A percentile compares a stretch with the other conserved stretches of the same genome.
These are phyloP conservation scores for Mucor irregularis DNA, from an alignment of 371 early-diverging fungal genomes.

Conservation along the genomic window DNA sequence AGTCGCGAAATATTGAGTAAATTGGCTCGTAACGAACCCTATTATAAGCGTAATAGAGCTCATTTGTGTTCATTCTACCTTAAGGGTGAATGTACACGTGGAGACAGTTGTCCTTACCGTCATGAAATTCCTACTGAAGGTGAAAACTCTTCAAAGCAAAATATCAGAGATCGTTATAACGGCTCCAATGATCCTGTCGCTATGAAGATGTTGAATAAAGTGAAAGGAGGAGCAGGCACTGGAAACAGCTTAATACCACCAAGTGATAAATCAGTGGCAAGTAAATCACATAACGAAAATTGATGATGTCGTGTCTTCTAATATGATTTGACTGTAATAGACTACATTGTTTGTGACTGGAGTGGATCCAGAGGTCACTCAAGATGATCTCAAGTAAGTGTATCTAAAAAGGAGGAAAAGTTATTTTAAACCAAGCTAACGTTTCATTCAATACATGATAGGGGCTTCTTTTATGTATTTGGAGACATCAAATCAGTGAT, in stretches of 20 bases:
- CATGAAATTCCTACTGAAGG: constrained; percentile 87
- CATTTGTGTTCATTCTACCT: constrained; percentile 96
- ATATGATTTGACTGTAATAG: constrained; percentile 23
- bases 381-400: constrained; percentile 67
- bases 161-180: constrained; percentile 90
- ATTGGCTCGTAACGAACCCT: constrained; percentile 87
- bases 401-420: not conserved
- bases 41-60: constrained; percentile 87
- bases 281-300: no score
- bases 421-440: not conserved
- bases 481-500: constrained; percentile 92
- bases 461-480: constrained; percentile 74
- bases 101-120: constrained; percentile 90
- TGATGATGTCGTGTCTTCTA: not conserved
- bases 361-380: constrained; percentile 63
- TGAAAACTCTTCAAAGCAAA: constrained; percentile 79
- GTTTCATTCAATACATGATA: constrained; percentile 14
- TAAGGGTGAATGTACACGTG: constrained; percentile 91
- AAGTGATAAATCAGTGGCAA: constrained; percentile 69
- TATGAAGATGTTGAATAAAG: constrained; percentile 70
- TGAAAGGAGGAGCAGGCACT: constrained; percentile 37
- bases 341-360: constrained; percentile 83
- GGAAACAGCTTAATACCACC: constrained; percentile 38
- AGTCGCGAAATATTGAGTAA: constrained; percentile 80
- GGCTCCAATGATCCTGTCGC: constrained; percentile 95